Conservation (phyloP, 331 rosid genomes). For the Acacia pycnantha region DNA sequence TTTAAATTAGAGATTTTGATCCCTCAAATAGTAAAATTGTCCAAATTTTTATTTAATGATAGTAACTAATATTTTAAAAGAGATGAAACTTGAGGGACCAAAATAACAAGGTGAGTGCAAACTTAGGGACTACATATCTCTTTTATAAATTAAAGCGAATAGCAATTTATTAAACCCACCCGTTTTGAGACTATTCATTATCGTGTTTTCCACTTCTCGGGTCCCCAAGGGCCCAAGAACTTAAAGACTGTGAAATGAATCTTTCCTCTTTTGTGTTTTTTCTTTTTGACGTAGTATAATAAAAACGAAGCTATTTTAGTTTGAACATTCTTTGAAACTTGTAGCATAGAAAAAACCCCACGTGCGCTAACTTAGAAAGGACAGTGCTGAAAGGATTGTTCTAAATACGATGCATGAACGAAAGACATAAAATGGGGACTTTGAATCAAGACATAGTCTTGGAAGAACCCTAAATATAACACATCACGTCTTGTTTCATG, state of each 20-base stretch:
- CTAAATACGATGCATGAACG: neutral
- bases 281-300: neutral
- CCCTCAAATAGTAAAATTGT: too few species aligned
- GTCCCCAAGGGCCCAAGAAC: neutral
- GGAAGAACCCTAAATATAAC: neutral
- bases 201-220: neutral
- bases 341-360: neutral
- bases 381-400: neutral
- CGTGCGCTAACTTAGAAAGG: neutral
- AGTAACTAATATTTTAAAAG: too few species aligned
- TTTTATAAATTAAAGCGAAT: too few species aligned
- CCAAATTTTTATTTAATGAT: too few species aligned
- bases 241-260: neutral
- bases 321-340: neutral
- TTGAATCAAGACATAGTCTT: neutral
- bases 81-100: too few species aligned
- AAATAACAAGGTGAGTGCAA: fast-evolving
- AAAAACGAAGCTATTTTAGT: neutral
- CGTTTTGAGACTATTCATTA: neutral
- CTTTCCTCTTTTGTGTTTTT: neutral
- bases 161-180: too few species aligned
- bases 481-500: neutral
- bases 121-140: too few species aligned
- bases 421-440: neutral
- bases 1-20: too few species aligned